These are phyloP conservation scores for Melocanna baccifera DNA, from an alignment of 176 grass and related monocot genomes.

Conservation along the genomic window DNA sequence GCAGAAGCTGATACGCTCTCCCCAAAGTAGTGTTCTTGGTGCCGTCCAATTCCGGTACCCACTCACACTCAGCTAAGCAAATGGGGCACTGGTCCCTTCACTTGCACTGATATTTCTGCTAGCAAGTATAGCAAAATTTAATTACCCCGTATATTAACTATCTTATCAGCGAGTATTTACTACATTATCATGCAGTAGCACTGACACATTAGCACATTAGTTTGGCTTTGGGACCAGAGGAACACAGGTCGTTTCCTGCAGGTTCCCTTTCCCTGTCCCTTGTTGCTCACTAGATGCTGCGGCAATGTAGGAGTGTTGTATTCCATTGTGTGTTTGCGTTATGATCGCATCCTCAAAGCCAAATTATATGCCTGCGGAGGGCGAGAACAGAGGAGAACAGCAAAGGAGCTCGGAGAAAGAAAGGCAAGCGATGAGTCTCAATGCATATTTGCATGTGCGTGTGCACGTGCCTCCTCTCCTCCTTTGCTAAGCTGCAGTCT, in stretches of 20 bases:
- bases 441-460: neutral
- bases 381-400: neutral
- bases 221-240: neutral
- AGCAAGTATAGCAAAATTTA: neutral
- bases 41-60: neutral
- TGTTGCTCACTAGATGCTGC: neutral
- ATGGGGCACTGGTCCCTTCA: constrained; percentile 5
- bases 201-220: neutral
- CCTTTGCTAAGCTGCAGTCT: neutral
- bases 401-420: neutral
- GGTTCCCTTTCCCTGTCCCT: neutral
- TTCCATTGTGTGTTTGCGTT: neutral
- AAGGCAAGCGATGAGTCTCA: neutral
- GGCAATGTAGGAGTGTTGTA: neutral
- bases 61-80: neutral
- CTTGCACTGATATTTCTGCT: neutral
- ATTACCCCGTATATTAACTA: constrained; percentile 1
- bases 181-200: neutral
- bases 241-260: neutral
- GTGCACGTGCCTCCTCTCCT: neutral
- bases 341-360: neutral
- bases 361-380: neutral
- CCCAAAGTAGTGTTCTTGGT: neutral
- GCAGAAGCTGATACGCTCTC: neutral
- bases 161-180: neutral